Evolutionary conservation across 352 stramenopile species (phyloP).

Genomic region (Globisporangium uncinulatum): DNA sequence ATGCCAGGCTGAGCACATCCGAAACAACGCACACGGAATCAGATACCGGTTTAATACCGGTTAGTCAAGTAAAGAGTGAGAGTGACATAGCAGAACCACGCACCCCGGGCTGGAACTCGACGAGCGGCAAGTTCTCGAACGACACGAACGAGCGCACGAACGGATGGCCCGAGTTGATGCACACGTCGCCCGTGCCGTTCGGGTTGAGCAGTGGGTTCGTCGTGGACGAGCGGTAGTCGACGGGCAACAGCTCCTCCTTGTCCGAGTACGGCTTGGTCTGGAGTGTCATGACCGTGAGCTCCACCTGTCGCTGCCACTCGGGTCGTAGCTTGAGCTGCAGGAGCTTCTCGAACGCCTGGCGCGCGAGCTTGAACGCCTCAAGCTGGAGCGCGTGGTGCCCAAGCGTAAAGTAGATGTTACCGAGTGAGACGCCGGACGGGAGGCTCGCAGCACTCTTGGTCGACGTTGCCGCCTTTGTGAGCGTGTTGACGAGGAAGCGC

Average conservation of each 20-base stretch:
- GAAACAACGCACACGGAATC: too few relatives aligned
- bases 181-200: constrained; percentile 85
- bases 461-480: constrained; percentile 28
- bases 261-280: constrained; percentile 92
- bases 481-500: constrained; percentile 90
- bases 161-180: constrained; percentile 90
- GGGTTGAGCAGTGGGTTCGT: constrained; percentile 92
- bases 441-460: neutral
- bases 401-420: constrained; percentile 93
- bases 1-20: constrained; percentile 34
- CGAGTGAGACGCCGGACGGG: constrained; percentile 84
- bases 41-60: too few relatives aligned
- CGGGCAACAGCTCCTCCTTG: constrained; percentile 90
- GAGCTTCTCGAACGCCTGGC: constrained; percentile 92
- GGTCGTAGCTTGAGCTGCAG: constrained; percentile 82
- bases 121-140: constrained; percentile 94
- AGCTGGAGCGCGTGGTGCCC: constrained; percentile 89
- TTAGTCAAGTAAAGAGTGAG: neutral
- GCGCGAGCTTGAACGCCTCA: constrained; percentile 91
- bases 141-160: constrained; percentile 94
- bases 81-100: constrained; percentile 1
- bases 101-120: constrained; percentile 90
- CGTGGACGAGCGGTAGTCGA: constrained; percentile 93
- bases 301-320: constrained; percentile 84
- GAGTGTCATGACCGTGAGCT: constrained; percentile 90